Evolutionary conservation across 345 rosid genomes (phyloP), one percentile per base, ranked within the genome.

Genomic region (Pistacia atlantica): DNA sequence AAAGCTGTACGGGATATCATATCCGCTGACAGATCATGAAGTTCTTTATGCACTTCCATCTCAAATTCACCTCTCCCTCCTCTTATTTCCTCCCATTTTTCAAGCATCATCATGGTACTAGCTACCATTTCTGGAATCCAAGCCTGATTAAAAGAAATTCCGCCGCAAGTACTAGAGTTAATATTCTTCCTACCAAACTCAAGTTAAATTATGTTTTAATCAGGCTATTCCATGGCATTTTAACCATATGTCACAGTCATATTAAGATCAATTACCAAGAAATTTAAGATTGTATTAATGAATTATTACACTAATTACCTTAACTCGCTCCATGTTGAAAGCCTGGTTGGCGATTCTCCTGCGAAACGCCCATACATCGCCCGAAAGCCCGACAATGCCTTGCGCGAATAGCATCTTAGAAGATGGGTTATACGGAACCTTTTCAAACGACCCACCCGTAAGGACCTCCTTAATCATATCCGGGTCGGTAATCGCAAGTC

Each of bases 1-100:
- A 94, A 92, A 67, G 94, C 93, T 11, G 94, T 90, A 83, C 87
- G 89, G 37, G 97, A 92, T 64, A 94, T 89, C 5, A 91, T 76
- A 59, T 91, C 92, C 20, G 90, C 92, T 18, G 93, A 86, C 28
- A 94, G 88, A 18, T 45, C 82, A 16, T 92, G 92, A 52, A 92
- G 80, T 75, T 90, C 89, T 65, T 75, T 86, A 33, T 81, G 82
- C 65, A 91, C 78, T 42, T 94, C 96, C 79, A 92, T 70, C 84
- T 92, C 97, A 37, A 90, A 59, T 81, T 88, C 88, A 13, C 85
- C 90, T 79, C 79, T 84, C 18, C 80, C 95, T 1, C 73, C 88
- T 80, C 87, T 80, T 33, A 73, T 77, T 69, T 80, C 87, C 74
- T 90, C 95, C 97, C 95, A 94, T 2, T 83, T 87, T 72, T 81